Evolutionary conservation across 2,329 filamentous ascomycete species (phyloP).

Genomic region (Geosmithia flava): DNA sequence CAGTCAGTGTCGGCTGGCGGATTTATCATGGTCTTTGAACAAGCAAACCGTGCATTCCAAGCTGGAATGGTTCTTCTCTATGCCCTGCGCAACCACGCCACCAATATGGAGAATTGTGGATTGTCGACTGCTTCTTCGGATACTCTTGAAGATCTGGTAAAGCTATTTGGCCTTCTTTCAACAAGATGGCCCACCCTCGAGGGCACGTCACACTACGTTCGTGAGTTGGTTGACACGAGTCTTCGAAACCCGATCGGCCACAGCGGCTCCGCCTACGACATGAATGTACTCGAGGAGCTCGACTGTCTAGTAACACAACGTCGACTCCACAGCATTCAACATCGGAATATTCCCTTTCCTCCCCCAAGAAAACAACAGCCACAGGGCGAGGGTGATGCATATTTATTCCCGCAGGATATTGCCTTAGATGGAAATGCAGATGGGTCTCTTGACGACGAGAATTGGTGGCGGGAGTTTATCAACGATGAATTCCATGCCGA

Average conservation of each 20-base stretch:
- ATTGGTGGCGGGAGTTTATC: conserved; percentile 6
- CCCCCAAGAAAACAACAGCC: not conserved
- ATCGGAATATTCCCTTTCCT: conserved; percentile 4
- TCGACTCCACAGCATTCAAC: conserved; percentile 6
- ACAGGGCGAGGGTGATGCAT: not conserved
- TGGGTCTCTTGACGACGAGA: conserved; percentile 4
- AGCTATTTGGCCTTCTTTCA: conserved; percentile 1
- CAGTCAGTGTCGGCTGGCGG: not conserved
- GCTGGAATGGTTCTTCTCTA: conserved; percentile 1
- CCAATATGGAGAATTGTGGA: not conserved
- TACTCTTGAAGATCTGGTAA: conserved; percentile 1
- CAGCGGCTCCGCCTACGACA: conserved; percentile 4
- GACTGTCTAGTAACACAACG: conserved; percentile 7
- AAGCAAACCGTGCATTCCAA: conserved; percentile 1
- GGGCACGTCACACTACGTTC: conserved; percentile 6
- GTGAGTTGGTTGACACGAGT: conserved; percentile 6
- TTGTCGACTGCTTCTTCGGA: not conserved
- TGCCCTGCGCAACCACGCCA: not conserved
- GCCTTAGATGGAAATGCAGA: not conserved
- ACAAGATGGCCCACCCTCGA: conserved; percentile 2
- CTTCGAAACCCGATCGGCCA: conserved; percentile 4
- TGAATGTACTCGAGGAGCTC: conserved; percentile 6
- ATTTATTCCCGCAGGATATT: not conserved
- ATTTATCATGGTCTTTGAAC: not conserved
- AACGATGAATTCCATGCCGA: conserved; percentile 3